Evolutionary conservation across 768 basidiomycete genomes (phyloP), one percentile per base, ranked within the genome.

Genomic region (Russula sp.): DNA sequence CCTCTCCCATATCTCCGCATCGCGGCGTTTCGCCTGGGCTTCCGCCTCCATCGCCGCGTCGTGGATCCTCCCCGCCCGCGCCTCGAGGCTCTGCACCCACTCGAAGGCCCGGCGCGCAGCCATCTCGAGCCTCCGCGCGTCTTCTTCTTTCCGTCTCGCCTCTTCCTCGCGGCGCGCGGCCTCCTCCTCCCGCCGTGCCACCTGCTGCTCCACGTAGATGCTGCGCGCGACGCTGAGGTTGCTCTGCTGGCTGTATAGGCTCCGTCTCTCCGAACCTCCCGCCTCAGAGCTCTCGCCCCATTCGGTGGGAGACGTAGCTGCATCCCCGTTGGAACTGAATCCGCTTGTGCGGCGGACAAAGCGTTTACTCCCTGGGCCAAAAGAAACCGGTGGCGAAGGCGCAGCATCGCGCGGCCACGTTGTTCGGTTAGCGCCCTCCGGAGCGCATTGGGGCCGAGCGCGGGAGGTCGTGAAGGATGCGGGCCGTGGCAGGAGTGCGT

Each of bases 61-160:
- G 61, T 62, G 61, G 34, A 62, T 62, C 6, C 48, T 39, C 31
- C 54, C 61, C 8, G 50, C 61, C 7, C 55, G 53, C 20, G 61
- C 61, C n/a, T 62, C 61, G 39, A 62, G 55, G n/a, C 39, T 22
- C 18, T 56, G 61, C 45, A 62, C 61, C 54, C 47, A 62, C 1
- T n/a, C 55, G 48, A 62, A 62, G 14, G 61, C 61, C 47, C 49
- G 50, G 37, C 55, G 61, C 47, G 61, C 61, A 27, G 61, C 61
- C 54, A 56, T 62, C 48, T 62, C 61, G 20, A 62, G 61, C 2
- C 47, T 22, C 31, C 55, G 61, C 4, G 61, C 55, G 7, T 62
- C 61, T 9, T 50, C 48, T 14, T 56, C 55, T 35, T 62, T 62
- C 16, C 18, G 39, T 22, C n/a, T 49, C 2, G 61, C 61, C n/a